Base-by-base conservation (phyloP, 148 eudicot species). In the Rhododendron ferrugineum region DNA sequence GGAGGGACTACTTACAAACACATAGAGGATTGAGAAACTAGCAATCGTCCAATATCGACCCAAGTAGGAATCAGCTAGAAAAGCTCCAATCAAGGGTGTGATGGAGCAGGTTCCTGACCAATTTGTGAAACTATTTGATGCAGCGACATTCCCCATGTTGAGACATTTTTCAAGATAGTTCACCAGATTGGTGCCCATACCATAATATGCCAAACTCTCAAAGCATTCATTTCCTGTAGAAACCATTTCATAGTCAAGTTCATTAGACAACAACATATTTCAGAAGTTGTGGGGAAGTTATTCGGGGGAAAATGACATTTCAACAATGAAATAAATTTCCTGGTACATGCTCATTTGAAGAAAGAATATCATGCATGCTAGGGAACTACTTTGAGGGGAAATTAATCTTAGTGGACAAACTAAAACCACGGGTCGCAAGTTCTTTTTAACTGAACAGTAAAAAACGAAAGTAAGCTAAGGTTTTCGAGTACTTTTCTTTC, bases 21-120 rank as follows among this genome's bases (percentile, higher is more conserved):
- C 62, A 50, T 16, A 79, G 62, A 79, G 30, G 60, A 79, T 50
- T 78, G 80, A 78, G 80, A 78, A 78, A 46, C 80, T 78, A 28
- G 80, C 80, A 78, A 78, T 78, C n/a, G 80, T 46, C 80, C 80
- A 78, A 78, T 78, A 78, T 44, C 56, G 49, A 44, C 80, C 80
- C 80, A 78, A 26, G 80, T 78, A 78, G 56, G 80, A 76, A 76
- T 76, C 79, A 9, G 79, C 79, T 76, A 76, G 79, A 76, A 76
- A 76, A 76, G 79, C 79, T 46, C 80, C 80, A 46, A 78, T 44
- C 80, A 78, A 78, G 56, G 80, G 80, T 5, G 54, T 78, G 56
- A 46, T 44, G 34, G 46, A 78, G 80, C 80, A 78, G 80, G 80
- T 78, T 78, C 80, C 80, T 10, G 80, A 78, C 80, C 80, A 78